Base-by-base conservation (phyloP, 495 filamentous ascomycete genomes). In the Aspergillus biplanus region DNA sequence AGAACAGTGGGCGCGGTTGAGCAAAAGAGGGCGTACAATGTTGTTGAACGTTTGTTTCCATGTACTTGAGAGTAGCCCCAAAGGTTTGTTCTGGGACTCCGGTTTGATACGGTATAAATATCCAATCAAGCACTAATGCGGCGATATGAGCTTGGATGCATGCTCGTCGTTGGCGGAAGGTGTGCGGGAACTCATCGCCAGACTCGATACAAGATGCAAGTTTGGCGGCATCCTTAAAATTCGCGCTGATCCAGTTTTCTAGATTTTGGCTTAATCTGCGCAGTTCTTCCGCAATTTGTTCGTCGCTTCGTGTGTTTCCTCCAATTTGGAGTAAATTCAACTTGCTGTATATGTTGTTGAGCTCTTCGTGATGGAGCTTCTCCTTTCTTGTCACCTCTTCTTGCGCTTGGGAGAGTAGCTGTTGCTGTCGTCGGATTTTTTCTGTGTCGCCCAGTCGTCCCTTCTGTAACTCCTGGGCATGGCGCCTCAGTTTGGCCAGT, bases 221-320 rank as follows among this genome's bases (percentile, higher is more conserved):
- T n/a, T 34, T 61, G 6, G 11, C 33, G 6, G 21, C 21, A 35
- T 61, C 49, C 35, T 55, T 55, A 35, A 55, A 61, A 27, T 61
- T 46, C 5, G 18, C 9, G 6, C 55, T 61, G 50, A 61, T 35
- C 59, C 59, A 61, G 21, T n/a, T 46, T 1, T 61, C 50, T 11
- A 61, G 37, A 21, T 18, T 55, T 27, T 61, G 59, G 35, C 13
- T 33, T 34, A 61, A 21, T 9, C 31, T 55, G 50, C 59, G 59
- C 39, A 61, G 54, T 13, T 33, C 15, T 7, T 61, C 37, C 7
- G 46, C 1, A 13, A 61, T 48, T 5, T 55, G 35, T 11, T 55
- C 59, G 31, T 61, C 59, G 16, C 52, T 39, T n/a, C 54, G 11
- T 4, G 27, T 55, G 15, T 18, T 11, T 6, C 18, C 33, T 47